A percentile compares a stretch with the other conserved stretches of the same genome.
Conservation (phyloP, 129 eudicot species). For the Chrysanthemum seticuspe region DNA sequence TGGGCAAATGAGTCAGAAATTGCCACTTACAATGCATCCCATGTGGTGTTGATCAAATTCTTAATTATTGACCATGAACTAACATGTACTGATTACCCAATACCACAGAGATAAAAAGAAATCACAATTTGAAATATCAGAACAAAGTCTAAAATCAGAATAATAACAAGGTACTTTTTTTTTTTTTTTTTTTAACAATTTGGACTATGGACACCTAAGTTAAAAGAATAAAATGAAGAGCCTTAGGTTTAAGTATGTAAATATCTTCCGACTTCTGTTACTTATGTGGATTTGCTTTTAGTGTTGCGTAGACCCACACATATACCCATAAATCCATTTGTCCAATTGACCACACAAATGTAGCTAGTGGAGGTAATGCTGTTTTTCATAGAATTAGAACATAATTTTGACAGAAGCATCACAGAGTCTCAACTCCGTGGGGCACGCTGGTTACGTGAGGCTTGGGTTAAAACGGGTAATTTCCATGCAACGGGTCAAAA, state of each 20-base stretch:
- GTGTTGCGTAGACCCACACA: too few relatives aligned
- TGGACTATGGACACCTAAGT: too few relatives aligned
- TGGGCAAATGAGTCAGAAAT: neutral
- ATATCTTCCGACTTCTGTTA: too few relatives aligned
- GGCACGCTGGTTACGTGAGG: too few relatives aligned
- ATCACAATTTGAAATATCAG: neutral
- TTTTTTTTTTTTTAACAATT: too few relatives aligned
- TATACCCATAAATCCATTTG: neutral
- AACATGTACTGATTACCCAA: neutral
- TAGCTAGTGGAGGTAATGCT: neutral
- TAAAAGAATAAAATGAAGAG: too few relatives aligned
- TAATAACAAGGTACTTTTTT: too few relatives aligned
- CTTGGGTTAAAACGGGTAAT: too few relatives aligned
- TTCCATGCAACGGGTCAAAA: too few relatives aligned
- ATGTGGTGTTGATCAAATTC: slow-evolving; percentile 1
- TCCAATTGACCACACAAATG: neutral
- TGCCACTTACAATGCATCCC: neutral
- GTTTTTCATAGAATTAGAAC: neutral
- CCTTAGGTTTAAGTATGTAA: too few relatives aligned
- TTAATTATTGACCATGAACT: slow-evolving; percentile 1
- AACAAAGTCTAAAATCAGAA: neutral
- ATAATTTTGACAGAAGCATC: neutral
- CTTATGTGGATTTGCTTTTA: too few relatives aligned
- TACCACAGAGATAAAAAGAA: neutral
- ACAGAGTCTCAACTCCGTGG: too few relatives aligned